Base-by-base conservation (phyloP, 768 basidiomycete genomes). In the Tulasnella sp. region DNA sequence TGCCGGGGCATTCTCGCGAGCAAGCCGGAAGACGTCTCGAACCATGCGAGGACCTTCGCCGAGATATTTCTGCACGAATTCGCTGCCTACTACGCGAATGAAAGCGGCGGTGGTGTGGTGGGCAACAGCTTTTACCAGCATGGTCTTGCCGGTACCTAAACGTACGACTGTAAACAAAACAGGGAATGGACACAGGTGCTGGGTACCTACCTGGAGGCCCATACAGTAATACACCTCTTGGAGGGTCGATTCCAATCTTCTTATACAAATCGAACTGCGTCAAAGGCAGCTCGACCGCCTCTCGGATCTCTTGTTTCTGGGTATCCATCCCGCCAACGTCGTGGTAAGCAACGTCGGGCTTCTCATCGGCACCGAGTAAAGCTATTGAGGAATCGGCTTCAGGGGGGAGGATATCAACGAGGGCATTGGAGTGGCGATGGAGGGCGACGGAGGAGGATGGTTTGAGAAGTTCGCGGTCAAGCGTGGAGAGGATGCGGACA, bases 41-140 rank as follows among this genome's bases (percentile, higher is more conserved):
- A 99, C 97, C 97, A 99, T 99, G 79, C 97, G 93, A 54, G 97
- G 97, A 40, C 97, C 97, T 86, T 99, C 97, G 80, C 97, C 97
- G 5, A 99, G 89, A 81, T 99, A 99, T 83, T 99, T 99, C 85
- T 99, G 97, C 11, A 99, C 97, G 82, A 99, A 99, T 84, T 99
- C 97, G 80, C 92, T 94, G 29, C 97, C 97, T 38, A 97, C 96
- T 49, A 99, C 97, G 49, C 97, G 93, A 80, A 99, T 99, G 86
- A 99, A 99, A 15, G 94, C 87, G 9, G 97, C 97, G 1, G 95
- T 96, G 45, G 97, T 99, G 82, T 98, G 94, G 82, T 96, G 91
- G 31, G 97, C 97, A 36, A 99, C 97, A n/a, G 97, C 97, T 83
- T 99, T 99, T 72, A 99, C 97, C 78, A 99, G 86, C 96, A 99